These are phyloP conservation scores for Syncephalis fuscata DNA, from an alignment of 371 early-diverging fungal species.

Conservation along the genomic window DNA sequence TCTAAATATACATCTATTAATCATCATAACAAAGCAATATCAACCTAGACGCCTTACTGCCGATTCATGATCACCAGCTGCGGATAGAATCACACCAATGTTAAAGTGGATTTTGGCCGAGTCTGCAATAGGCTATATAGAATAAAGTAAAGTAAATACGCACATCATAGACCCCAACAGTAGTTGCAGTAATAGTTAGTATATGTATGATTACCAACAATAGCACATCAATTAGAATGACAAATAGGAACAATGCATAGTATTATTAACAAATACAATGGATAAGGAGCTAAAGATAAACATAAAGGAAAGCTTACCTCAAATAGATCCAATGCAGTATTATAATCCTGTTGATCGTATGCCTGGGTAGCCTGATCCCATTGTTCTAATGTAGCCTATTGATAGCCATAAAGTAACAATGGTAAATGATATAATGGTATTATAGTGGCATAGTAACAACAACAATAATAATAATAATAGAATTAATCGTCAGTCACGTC, in stretches of 20 bases:
- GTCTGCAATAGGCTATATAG: constrained; percentile 62
- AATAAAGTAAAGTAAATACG: not conserved
- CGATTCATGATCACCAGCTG: constrained; percentile 51
- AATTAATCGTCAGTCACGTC: no score
- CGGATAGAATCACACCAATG: constrained; percentile 67
- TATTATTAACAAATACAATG: no score
- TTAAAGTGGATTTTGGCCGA: constrained; percentile 90
- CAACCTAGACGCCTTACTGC: constrained; percentile 78
- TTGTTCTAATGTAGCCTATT: constrained; percentile 53
- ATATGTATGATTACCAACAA: no score
- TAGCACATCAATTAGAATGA: no score
- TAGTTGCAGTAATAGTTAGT: no score
- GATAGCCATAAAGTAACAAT: not conserved
- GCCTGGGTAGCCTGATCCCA: constrained; percentile 53
- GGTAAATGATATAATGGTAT: not conserved
- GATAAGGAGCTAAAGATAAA: not conserved
- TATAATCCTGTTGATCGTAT: constrained; percentile 47
- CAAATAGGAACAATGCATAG: no score
- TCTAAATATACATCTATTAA: no score
- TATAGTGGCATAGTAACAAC: no score
- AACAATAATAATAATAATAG: no score
- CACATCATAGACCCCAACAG: no score
- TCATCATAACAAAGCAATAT: no score
- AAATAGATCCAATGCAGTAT: constrained; percentile 41
- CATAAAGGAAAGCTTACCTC: constrained; percentile 19